A percentile compares a stretch with the other conserved stretches of the same genome.
Evolutionary conservation across 139 green algal genomes (phyloP).

Genomic region (Coelastrella sp.): DNA sequence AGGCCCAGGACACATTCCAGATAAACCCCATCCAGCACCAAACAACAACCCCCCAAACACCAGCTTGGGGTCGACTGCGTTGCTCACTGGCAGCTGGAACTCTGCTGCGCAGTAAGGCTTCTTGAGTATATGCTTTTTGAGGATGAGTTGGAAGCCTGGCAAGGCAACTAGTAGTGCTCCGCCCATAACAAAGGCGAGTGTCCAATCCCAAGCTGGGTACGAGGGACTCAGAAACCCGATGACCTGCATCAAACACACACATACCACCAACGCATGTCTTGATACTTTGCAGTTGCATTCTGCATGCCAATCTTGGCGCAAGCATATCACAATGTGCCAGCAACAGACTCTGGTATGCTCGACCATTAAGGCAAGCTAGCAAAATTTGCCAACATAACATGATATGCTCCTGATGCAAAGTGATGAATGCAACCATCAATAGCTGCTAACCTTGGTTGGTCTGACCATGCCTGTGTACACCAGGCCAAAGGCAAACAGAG

Average conservation of each 20-base stretch:
- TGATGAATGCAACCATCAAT: not conserved
- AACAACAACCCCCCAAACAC: conserved; percentile 79
- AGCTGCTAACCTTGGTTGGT: conserved; percentile 70
- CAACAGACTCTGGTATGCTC: too few species aligned
- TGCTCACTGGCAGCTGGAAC: conserved; percentile 60
- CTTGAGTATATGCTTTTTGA: not conserved
- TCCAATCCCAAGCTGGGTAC: conserved; percentile 66
- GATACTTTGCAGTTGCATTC: too few species aligned
- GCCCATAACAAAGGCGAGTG: conserved; percentile 84
- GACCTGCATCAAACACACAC: conserved; percentile 16
- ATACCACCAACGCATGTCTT: too few species aligned
- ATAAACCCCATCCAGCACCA: conserved; percentile 81
- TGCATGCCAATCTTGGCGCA: not conserved
- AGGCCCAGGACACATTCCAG: conserved; percentile 83
- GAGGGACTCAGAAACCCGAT: conserved; percentile 57
- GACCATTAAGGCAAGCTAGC: too few species aligned
- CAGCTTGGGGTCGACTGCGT: conserved; percentile 71
- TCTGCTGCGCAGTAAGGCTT: conserved; percentile 12
- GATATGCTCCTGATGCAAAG: not conserved
- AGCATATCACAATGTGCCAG: too few species aligned
- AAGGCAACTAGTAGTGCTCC: conserved; percentile 73
- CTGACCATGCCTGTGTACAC: conserved; percentile 77
- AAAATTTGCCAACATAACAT: too few species aligned
- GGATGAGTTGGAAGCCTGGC: conserved; percentile 49
- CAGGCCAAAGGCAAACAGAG: conserved; percentile 80